Conservation (phyloP, 345 rosid genomes). For the Eucalyptus microcorys region DNA sequence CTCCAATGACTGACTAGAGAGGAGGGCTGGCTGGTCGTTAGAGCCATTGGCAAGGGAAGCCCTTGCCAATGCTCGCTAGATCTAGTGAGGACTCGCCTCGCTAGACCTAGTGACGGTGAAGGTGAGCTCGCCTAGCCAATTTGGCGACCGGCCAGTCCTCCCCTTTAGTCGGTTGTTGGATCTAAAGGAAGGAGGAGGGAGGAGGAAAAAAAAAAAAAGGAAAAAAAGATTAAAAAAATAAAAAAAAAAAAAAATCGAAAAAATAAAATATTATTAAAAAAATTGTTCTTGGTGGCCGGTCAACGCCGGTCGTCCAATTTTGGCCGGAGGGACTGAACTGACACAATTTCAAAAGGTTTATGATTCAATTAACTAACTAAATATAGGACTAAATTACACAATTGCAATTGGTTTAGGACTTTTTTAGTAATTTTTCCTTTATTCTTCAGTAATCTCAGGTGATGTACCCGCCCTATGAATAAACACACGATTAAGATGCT, state of each 20-base stretch:
- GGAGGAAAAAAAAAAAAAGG: too few relatives aligned
- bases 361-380: too few relatives aligned
- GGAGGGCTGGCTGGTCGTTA: too few relatives aligned
- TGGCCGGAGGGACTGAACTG: rapidly evolving
- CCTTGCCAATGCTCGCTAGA: rapidly evolving
- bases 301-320: rapidly evolving
- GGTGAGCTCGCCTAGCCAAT: rapidly evolving
- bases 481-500: not conserved
- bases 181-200: too few relatives aligned
- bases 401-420: rapidly evolving
- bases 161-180: rapidly evolving
- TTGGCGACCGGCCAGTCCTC: rapidly evolving
- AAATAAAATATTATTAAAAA: too few relatives aligned
- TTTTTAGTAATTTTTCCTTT: not conserved
- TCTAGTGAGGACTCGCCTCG: too few relatives aligned
- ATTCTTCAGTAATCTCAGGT: not conserved
- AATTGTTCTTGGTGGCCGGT: rapidly evolving
- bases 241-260: too few relatives aligned
- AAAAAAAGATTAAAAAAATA: too few relatives aligned
- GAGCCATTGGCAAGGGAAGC: too few relatives aligned
- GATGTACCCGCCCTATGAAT: not conserved
- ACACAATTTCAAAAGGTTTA: too few relatives aligned
- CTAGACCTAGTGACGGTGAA: rapidly evolving
- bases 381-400: rapidly evolving
- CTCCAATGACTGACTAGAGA: rapidly evolving